Conservation (phyloP, 257 asterid species). For the Scutellaria galericulata region DNA sequence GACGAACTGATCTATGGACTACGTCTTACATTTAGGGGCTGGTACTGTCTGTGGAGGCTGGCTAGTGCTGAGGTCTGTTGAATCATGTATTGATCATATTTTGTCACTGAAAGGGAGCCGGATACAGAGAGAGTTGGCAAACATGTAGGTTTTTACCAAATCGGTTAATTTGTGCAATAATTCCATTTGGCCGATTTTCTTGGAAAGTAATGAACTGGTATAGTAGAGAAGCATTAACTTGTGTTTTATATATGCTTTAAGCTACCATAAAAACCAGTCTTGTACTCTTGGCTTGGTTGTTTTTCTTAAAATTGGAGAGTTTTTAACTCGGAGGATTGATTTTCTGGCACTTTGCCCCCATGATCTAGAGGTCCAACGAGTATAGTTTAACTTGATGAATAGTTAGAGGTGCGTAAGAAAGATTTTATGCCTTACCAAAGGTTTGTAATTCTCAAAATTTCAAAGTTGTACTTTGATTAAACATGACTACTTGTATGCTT, state of each 20-base stretch:
- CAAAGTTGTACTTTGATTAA: no score
- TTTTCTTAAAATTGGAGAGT: background rate
- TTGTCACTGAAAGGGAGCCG: constrained; percentile 81
- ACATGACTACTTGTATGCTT: no score
- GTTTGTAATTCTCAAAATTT: no score
- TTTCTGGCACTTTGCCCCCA: background rate
- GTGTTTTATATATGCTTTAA: constrained; percentile 2
- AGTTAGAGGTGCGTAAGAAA: no score
- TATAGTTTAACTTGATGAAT: no score
- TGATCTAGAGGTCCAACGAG: no score
- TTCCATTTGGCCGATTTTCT: background rate
- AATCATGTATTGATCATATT: constrained; percentile 49
- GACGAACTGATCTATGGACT: background rate
- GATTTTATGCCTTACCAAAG: no score
- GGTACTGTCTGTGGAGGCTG: constrained; percentile 47
- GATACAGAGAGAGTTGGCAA: constrained; percentile 68
- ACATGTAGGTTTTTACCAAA: constrained; percentile 53
- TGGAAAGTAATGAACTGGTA: constrained; percentile 5
- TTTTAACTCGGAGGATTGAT: background rate
- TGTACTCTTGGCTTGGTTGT: background rate
- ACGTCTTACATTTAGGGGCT: constrained; percentile 48
- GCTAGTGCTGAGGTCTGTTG: constrained; percentile 43
- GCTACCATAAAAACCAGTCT: background rate
- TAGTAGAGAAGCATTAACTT: constrained; percentile 2
- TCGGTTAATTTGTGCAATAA: background rate